Base-by-base conservation (phyloP, 2,329 filamentous ascomycete species). In the Didymella lethalis region DNA sequence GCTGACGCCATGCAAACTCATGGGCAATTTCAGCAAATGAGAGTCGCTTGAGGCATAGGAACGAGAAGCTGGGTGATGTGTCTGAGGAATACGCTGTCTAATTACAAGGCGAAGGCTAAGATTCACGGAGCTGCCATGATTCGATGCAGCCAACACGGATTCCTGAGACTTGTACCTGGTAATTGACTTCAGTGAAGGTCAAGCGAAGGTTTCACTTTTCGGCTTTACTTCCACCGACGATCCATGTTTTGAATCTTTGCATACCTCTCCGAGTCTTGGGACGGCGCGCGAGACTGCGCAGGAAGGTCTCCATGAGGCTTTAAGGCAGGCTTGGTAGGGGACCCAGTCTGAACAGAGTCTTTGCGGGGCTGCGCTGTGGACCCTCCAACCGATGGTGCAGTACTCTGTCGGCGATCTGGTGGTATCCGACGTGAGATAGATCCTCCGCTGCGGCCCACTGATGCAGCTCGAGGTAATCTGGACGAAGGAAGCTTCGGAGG, bases 161-260 rank as follows among this genome's bases (percentile, higher is more conserved):
- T 57, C 48, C 46, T 50, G 28, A 6, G 18, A n/a, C 25, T 11
- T 20, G 26, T 46, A 49, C 56, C 45, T 34, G 45, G 56, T 53
- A n/a, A 5, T 20, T 32, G 38, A 28, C 16, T 12, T 18, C 32
- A 12, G 29, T 32, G 29, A 23, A 18, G 29, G 12, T 29, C n/a
- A 20, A 12, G 36, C 16, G 31, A 46, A 7, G 16, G 32, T 44
- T 11, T 54, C 46, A 41, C 28, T 48, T 34, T n/a, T 23, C 8
- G 38, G 11, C 11, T 41, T 25, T 2, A 41, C 3, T 32, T 32
- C 31, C 31, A 16, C 31, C 31, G 20, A 4, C 8, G 20, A 14
- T 25, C n/a, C 20, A 16, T n/a, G 3, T 18, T 7, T 23, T 11
- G 50, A 23, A 36, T 16, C n/a, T 25, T 45, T 14, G 40, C 14